phyloP scores from a whole-genome alignment of 495 filamentous ascomycete genomes.

The Pyrenula aspistea region DNA sequence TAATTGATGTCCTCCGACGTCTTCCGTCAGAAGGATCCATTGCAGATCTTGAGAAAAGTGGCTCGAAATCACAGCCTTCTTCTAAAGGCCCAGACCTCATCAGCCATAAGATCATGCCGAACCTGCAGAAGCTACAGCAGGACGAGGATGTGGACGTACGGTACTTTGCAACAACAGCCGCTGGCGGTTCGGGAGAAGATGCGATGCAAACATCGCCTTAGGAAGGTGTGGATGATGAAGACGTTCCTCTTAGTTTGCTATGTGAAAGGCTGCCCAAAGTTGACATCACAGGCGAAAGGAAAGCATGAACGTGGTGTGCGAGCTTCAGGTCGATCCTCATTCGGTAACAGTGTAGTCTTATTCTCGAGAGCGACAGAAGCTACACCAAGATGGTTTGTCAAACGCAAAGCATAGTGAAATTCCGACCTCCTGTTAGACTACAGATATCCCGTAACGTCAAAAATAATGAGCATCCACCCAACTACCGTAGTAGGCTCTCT shows the following conservation, averaged over 20 bases:
- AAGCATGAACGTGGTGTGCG: no score
- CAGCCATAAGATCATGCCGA: slow-evolving; percentile 75
- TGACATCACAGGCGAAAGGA: no score
- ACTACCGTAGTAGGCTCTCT: no score
- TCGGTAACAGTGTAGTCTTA: no score
- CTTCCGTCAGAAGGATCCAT: slow-evolving; percentile 82
- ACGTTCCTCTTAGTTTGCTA: no score
- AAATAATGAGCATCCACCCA: no score
- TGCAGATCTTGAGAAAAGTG: slow-evolving; percentile 68
- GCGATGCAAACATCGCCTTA: slow-evolving; percentile 37
- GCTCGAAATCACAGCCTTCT: slow-evolving; percentile 47
- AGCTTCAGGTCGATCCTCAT: no score
- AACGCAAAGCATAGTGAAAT: no score
- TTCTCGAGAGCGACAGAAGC: no score
- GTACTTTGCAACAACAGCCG: slow-evolving; percentile 76
- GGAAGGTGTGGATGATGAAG: not conserved
- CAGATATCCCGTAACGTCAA: not conserved
- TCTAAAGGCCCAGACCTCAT: slow-evolving; percentile 71
- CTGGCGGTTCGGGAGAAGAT: slow-evolving; percentile 30
- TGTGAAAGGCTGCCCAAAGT: no score
- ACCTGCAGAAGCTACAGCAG: slow-evolving; percentile 84
- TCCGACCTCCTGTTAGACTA: not conserved
- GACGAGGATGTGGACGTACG: slow-evolving; percentile 97
- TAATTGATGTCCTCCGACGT: slow-evolving; percentile 81
- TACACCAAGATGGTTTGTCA: no score